Base-by-base conservation (phyloP, 2,329 filamentous ascomycete species). In the Anthostomella pinea region DNA sequence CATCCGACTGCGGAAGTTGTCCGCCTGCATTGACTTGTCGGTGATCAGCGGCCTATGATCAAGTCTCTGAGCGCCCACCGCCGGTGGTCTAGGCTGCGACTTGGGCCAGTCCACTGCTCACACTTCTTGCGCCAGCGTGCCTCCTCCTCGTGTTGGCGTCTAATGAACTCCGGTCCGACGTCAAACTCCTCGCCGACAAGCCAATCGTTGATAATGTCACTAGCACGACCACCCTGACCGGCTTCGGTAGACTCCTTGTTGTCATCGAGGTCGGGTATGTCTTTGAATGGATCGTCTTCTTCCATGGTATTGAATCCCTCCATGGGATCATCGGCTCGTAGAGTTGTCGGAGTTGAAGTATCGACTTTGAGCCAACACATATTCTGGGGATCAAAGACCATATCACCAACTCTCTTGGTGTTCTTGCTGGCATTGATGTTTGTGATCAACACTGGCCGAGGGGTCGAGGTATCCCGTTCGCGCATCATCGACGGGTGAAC, bases 281-380 rank as follows among this genome's bases (percentile, higher is more conserved):
- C 90, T 42, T 90, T 91, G 64, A 97, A 96, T 6, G 91, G 85
- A 59, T 96, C 90, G 41, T 95, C 90, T 33, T 95, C 88, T 32
- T 94, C 87, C 11, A 86, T 65, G 15, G 81, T 84, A 38, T 87
- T 78, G 41, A 83, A 79, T 1, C 73, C 73, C 46, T 82, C 78
- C 65, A 83, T 70, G 3, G 75, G 69, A 52, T 83, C 79, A 27
- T 70, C 68, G 8, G 65, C 60, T 13, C 77, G 71, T 2, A 70
- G 67, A 40, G 66, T 69, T 26, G 63, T 54, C 33, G 69, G 68
- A n/a, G 61, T 60, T 19, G 72, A 59, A 13, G 69, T 62, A 30
- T 73, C 70, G 44, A 93, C 71, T 63, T 95, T 96, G 38, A 97
- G 75, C 93, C 93, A 98, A 61, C 89, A 94, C 91, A 98, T 97